Base-by-base conservation (phyloP, 495 filamentous ascomycete genomes). In the Aspergillus heteromorphus region DNA sequence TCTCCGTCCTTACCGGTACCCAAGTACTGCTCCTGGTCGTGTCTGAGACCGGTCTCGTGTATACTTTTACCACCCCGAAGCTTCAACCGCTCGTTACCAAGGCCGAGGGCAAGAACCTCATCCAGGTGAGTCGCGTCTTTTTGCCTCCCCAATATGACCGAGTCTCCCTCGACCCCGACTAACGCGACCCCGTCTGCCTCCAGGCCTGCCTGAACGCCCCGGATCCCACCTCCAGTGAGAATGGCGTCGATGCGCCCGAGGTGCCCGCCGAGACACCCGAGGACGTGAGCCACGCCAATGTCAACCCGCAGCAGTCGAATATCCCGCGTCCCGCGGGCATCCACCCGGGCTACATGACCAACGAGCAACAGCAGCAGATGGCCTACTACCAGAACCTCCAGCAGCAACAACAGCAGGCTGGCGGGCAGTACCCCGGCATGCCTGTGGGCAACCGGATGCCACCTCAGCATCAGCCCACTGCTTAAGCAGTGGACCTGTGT, bases 21-120 rank as follows among this genome's bases (percentile, higher is more conserved):
- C 93, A 99, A 80, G 93, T 99, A 23, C 83, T 99, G 30, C 81
- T 99, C 18, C 83, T 99, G 51, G 93, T 99, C 65, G 93, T 99
- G 49, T 97, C 95, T 31, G 93, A 99, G 75, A 99, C 93, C 49
- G 93, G 93, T 50, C 83, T 99, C 19, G 93, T 99, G 63, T 99
- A 99, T 72, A 99, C 95, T 56, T 99, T 99, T 72, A 99, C 95
- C 55, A 99, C 95, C 8, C 93, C 95, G 7, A 99, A 99, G 78
- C 86, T 99, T 34, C 95, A 99, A 76, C 95, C 95, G 57, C 82
- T 99, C 43, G 95, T 99, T 53, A 99, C 95, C 59, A 99, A 99
- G 80, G 86, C 95, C 9, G 95, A 99, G 70, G 95, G 95, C 75
- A 99, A 99, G 83, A 99, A 99, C 68, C 77, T 99, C 38, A 99